Conservation (phyloP, 495 filamentous ascomycete species). For the Daldinia loculata region DNA sequence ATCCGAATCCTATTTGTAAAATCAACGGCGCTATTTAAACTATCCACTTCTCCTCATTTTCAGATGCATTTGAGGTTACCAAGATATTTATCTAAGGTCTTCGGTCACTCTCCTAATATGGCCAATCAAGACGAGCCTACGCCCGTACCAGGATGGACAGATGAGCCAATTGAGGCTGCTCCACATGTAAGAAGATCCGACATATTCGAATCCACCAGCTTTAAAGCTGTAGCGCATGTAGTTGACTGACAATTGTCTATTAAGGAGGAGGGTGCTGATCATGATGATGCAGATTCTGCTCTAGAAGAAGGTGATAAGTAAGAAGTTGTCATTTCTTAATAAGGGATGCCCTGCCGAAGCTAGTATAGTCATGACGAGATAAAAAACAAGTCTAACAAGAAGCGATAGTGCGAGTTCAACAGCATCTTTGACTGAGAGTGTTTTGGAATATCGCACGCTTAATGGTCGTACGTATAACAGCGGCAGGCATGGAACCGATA, state of each 20-base stretch:
- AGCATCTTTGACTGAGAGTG: slow-evolving; percentile 55
- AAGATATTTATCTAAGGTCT: slow-evolving; percentile 4
- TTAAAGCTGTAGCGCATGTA: background rate
- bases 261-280: slow-evolving; percentile 22
- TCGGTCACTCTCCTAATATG: slow-evolving; percentile 13
- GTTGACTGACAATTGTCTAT: slow-evolving; percentile 7
- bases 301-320: slow-evolving; percentile 47
- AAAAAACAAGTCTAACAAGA: slow-evolving; percentile 11
- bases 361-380: background rate
- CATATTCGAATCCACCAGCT: background rate
- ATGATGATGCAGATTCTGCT: slow-evolving; percentile 51
- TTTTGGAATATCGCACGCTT: slow-evolving; percentile 55
- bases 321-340: slow-evolving; percentile 14
- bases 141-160: slow-evolving; percentile 17
- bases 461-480: slow-evolving; percentile 54
- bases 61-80: slow-evolving; percentile 1
- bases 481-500: slow-evolving; percentile 28
- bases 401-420: slow-evolving; percentile 48
- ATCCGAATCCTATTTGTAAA: slow-evolving; percentile 9
- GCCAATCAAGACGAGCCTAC: slow-evolving; percentile 3
- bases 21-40: slow-evolving; percentile 10
- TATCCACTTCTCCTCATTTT: slow-evolving; percentile 35
- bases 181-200: slow-evolving; percentile 13
- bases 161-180: slow-evolving; percentile 26
- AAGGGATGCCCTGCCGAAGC: background rate